phyloP scores from a whole-genome alignment of 192 early-diverging fungal genomes.

The Funneliformis mosseae region DNA sequence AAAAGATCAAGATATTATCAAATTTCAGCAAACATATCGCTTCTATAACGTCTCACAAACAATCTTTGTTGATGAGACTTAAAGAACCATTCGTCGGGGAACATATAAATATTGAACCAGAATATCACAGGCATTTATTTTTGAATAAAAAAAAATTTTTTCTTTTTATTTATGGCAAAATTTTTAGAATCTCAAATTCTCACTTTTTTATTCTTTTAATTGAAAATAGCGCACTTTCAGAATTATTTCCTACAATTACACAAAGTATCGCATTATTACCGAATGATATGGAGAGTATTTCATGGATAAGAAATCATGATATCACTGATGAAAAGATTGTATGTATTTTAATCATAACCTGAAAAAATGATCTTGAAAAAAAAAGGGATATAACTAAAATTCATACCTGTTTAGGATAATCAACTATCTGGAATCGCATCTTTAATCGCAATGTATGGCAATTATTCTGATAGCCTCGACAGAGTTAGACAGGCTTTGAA shows the following conservation, averaged over 20 bases:
- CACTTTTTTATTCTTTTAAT: too few species aligned
- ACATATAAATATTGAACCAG: conserved; percentile 24
- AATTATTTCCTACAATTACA: conserved; percentile 11
- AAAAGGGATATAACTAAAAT: background rate
- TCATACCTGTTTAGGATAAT: background rate
- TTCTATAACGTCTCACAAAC: conserved; percentile 18
- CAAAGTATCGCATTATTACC: conserved; percentile 21
- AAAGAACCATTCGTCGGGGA: conserved; percentile 22
- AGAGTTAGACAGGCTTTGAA: conserved; percentile 21
- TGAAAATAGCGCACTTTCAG: background rate
- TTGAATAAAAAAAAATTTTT: background rate
- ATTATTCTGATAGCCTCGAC: conserved; percentile 30
- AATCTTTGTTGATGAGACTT: conserved; percentile 16
- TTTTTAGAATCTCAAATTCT: too few species aligned
- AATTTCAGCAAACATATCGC: conserved; percentile 18
- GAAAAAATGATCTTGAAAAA: too few species aligned
- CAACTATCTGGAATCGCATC: background rate
- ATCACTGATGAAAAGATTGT: conserved; percentile 14
- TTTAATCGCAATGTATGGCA: conserved; percentile 29
- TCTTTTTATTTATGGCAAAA: background rate
- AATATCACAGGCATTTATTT: conserved; percentile 24
- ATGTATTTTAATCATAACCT: background rate
- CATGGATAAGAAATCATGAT: conserved; percentile 4
- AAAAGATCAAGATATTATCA: conserved; percentile 18
- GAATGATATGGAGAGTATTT: conserved; percentile 8